Base-by-base conservation (phyloP, 2,329 filamentous ascomycete genomes). In the Ophiostoma sp. region DNA sequence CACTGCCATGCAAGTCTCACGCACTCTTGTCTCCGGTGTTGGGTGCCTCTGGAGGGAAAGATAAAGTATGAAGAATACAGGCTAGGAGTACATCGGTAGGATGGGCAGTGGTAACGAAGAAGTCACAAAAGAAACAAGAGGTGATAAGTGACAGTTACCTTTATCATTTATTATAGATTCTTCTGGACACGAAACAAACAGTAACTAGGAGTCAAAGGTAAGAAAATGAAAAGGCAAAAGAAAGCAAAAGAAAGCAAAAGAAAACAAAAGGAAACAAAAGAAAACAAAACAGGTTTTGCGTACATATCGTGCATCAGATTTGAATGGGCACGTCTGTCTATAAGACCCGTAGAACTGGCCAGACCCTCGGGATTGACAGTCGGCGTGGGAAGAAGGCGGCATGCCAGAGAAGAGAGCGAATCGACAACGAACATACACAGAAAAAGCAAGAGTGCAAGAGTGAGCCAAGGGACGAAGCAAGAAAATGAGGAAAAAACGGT, bases 271-370 rank as follows among this genome's bases (percentile, higher is more conserved):
- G 2, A 52, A 5, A 52, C 27, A 47, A 44, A 42, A 42, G 42
- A 8, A 65, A 45, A 44, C 42, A 66, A 69, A 69, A 67, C 68
- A 60, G 62, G 68, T 69, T 69, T 69, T 66, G 65, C 68, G 52
- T 63, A 49, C 68, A 69, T 64, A 60, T 67, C 68, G 52, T 63
- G 63, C 68, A 69, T 64, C 64, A 12, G 58, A 36, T 11, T 55
- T 64, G 41, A 36, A n/a, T 38, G 16, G 16, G 52, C 7, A 52
- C 49, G 11, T 27, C 36, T 18, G 27, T 27, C 27, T 47, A 12
- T 3, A 40, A 27, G 58, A 45, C 64, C 55, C 67, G 45, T 64
- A 41, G 64, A 60, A 58, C 64, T 64, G 64, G 64, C 67, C 64
- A 68, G 67, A 58, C 67, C 64, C n/a, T 42, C 40, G 63, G 41